Evolutionary conservation across 345 rosid species (phyloP).

Genomic region (Camelina laxa): DNA sequence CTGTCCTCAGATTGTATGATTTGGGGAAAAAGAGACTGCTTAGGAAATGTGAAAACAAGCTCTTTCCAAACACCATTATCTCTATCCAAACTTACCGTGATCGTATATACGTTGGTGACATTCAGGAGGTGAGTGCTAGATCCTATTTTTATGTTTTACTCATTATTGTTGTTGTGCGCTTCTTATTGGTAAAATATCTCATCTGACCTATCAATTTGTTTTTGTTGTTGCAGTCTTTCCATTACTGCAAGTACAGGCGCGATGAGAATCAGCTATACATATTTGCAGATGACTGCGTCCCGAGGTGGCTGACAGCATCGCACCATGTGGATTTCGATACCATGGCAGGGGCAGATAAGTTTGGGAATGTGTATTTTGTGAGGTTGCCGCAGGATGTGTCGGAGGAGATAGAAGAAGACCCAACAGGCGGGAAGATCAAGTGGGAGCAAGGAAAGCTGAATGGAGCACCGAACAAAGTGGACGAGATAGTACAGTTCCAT

Average conservation of each 20-base stretch:
- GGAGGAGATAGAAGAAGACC: conserved; percentile 96
- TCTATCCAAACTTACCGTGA: conserved; percentile 88
- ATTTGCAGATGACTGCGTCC: conserved; percentile 92
- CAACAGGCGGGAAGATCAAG: conserved; percentile 93
- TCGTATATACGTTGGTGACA: conserved; percentile 87
- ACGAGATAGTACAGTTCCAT: conserved; percentile 94
- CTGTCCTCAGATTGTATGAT: conserved; percentile 88
- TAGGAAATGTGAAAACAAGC: conserved; percentile 95
- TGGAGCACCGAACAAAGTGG: conserved; percentile 96
- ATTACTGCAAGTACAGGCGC: conserved; percentile 95
- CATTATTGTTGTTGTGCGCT: neutral
- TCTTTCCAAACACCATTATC: conserved; percentile 82
- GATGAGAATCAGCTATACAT: conserved; percentile 96
- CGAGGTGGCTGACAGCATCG: conserved; percentile 93
- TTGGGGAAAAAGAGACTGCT: conserved; percentile 92
- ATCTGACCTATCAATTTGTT: neutral
- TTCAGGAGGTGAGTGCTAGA: conserved; percentile 76
- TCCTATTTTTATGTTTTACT: neutral
- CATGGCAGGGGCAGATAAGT: conserved; percentile 95
- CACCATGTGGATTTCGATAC: conserved; percentile 91
- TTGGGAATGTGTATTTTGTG: conserved; percentile 88
- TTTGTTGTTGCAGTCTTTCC: conserved; percentile 76
- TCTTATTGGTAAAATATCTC: neutral
- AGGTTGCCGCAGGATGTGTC: conserved; percentile 90
- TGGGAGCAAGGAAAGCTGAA: conserved; percentile 98